Base-by-base conservation (phyloP, 257 asterid genomes). In the Pogostemon cablin region DNA sequence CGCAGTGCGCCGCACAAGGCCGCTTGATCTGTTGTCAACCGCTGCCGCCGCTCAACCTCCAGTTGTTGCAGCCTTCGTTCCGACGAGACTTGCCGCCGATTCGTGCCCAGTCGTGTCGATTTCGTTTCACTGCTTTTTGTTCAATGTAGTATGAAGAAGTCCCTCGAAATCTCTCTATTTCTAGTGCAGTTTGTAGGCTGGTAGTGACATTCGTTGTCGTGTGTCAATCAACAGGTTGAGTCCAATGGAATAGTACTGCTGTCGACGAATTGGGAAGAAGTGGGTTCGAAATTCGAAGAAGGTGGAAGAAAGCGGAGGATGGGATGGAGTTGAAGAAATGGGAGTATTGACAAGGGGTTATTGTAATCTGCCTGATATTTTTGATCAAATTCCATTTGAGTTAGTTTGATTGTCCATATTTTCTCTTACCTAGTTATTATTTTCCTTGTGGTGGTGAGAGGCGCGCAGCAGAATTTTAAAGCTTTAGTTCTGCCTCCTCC, bases 281-380 rank as follows among this genome's bases (percentile, higher is more conserved):
- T 90, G 41, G 97, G 96, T 25, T 25, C 32, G 1, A 25, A 25
- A 25, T 50, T 10, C 78, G 1, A 90, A 93, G 87, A 88, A 88
- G 86, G 95, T 93, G 0, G 95, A 88, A 82, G 97, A 97, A 77
- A 90, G 98, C 78, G 82, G 96, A 97, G 0, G 97, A 93, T 67
- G 98, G 98, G 77, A 90, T 93, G 98, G 97, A 93, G 86, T 41
- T 93, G 86, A 91, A 83, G 87, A 93, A 90, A 67, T 90, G 96
- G 91, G 96, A 93, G 76, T 74, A 70, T 75, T 90, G 77, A 48
- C 58, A 15, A 43, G 32, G 32, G 1, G 32, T 25, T 25, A 25
- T 25, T 25, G 32, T 25, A 25, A 25, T 15, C 17, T 43, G 6
- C 7, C 58, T 40, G 34, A 1, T 65, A 48, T 70, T 25, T 73